These are phyloP conservation scores for Sporobolomyces pararoseus DNA, from an alignment of 768 basidiomycete genomes.

Conservation along the genomic window DNA sequence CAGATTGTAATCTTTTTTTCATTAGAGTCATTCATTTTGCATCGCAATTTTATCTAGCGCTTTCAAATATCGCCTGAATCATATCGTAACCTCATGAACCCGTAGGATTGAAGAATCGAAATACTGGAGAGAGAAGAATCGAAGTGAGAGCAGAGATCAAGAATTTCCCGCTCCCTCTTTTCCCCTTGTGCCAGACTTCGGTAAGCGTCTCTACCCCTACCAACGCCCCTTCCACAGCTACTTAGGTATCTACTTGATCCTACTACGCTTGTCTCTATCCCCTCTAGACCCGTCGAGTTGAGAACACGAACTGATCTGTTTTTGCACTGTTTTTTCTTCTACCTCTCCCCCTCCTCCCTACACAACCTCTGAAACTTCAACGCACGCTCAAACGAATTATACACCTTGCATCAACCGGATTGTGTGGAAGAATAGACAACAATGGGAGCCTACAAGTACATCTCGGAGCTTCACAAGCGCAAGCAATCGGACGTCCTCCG, in stretches of 20 bases:
- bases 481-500: constrained; percentile 96
- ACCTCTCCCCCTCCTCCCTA: neutral
- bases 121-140: too few species aligned
- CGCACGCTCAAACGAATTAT: too few species aligned
- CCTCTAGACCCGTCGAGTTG: neutral
- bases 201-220: neutral
- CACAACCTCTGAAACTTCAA: too few species aligned
- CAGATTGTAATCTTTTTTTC: too few species aligned
- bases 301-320: neutral
- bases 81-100: too few species aligned
- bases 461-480: constrained; percentile 96
- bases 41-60: too few species aligned
- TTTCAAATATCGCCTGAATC: too few species aligned
- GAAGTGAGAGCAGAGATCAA: neutral
- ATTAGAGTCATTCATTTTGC: too few species aligned
- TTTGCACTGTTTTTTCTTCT: neutral
- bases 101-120: too few species aligned
- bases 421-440: too few species aligned
- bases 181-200: constrained; percentile 12
- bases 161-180: neutral
- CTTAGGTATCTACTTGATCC: neutral
- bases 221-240: neutral
- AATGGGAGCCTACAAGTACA: constrained; percentile 55
- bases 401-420: too few species aligned
- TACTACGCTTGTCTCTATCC: neutral